Conservation (phyloP, 2,329 filamentous ascomycete genomes). For the Niveomyces coronatus region DNA sequence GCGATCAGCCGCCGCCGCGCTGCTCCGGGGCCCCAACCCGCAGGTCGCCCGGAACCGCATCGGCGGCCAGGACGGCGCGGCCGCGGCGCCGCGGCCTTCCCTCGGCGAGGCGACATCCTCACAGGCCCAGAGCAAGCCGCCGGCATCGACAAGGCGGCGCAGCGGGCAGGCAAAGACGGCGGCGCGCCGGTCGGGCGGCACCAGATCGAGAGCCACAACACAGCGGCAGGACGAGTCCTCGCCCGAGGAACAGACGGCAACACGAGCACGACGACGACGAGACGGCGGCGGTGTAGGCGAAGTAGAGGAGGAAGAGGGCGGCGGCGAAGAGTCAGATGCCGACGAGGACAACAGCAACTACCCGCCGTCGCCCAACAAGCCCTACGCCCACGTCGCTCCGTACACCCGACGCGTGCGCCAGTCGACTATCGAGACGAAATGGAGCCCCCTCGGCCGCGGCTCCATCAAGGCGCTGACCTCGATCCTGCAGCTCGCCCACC, state of each 20-base stretch:
- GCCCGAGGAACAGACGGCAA: constrained; percentile 6
- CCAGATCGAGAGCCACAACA: constrained; percentile 7
- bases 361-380: constrained; percentile 20
- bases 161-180: neutral
- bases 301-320: neutral
- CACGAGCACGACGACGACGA: constrained; percentile 5
- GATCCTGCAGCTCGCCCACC: constrained; percentile 48
- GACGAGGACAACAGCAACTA: constrained; percentile 12
- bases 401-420: constrained; percentile 46
- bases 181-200: neutral
- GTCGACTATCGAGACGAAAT: constrained; percentile 57
- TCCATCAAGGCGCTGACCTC: constrained; percentile 45
- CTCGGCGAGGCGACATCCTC: constrained; percentile 5
- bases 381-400: constrained; percentile 41
- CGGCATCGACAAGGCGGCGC: constrained; percentile 2
- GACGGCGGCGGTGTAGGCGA: constrained; percentile 15
- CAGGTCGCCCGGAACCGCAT: constrained; percentile 4
- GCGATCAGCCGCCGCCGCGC: neutral
- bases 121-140: constrained; percentile 6
- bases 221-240: constrained; percentile 12
- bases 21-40: constrained; percentile 8
- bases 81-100: neutral
- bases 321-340: constrained; percentile 6
- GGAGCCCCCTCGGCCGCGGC: constrained; percentile 45
- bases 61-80: constrained; percentile 1